Base-by-base conservation (phyloP, 1,284 basidiomycete genomes). In the Ustilago loliicola region DNA sequence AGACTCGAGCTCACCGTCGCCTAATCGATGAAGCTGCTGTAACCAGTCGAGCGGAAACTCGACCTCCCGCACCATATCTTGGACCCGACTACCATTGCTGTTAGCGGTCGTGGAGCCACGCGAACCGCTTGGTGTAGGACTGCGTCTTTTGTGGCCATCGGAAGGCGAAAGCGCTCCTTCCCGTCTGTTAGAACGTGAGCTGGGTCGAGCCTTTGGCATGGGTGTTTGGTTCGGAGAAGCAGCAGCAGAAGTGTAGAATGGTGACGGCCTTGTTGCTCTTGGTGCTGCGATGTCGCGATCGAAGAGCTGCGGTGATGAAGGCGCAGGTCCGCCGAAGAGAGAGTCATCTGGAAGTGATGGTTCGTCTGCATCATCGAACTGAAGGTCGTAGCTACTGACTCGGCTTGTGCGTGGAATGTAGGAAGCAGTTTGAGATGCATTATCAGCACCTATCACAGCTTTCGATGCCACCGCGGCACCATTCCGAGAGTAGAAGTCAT, bases 321-420 rank as follows among this genome's bases (percentile, higher is more conserved):
- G 63, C 1, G 42, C 45, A 11, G 69, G 64, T 2, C 50, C 52
- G n/a, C 74, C 74, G 45, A 77, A 77, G 55, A 77, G 74, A 23
- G 74, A 68, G 19, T 77, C 69, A 30, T 72, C 60, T 10, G 57
- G 61, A 5, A 64, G 27, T 2, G 63, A 66, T 19, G 61, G 25
- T 50, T 77, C 74, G 50, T 77, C 74, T 5, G 74, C 74, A 66
- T 77, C 74, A 42, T 77, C 74, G 45, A 77, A 77, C 23, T 77
- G 74, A 6, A 77, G 66, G 40, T 77, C 74, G 51, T 77, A 77
- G 62, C 69, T 69, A 62, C 67, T 77, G 38, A 77, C 74, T 15
- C 74, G 74, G 19, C 74, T 58, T 0, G 74, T 77, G n/a, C 74
- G 58, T 10, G 74, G 74, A 23, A 77, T 72, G 48, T 60, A 73